These are phyloP conservation scores for Scheffersomyces ergatensis DNA, from an alignment of 805 yeast genomes.

Conservation along the genomic window DNA sequence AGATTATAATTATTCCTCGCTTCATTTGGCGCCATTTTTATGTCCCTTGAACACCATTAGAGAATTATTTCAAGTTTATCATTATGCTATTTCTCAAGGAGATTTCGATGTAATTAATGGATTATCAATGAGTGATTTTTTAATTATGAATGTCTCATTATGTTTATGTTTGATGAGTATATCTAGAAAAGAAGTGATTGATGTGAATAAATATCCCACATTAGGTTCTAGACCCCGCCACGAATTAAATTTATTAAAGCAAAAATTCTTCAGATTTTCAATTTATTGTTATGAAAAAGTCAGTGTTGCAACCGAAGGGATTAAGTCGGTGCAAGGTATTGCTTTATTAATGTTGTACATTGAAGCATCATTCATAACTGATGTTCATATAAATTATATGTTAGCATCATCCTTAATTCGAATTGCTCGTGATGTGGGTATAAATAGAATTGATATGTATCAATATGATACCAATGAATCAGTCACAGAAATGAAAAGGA, in stretches of 20 bases:
- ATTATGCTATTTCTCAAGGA: constrained; percentile 8
- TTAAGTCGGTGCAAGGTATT: constrained; percentile 48
- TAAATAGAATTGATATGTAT: constrained; percentile 20
- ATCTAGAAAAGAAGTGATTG: constrained; percentile 5
- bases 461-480: constrained; percentile 10
- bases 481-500: constrained; percentile 10
- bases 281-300: constrained; percentile 52
- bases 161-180: constrained; percentile 18
- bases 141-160: constrained; percentile 28
- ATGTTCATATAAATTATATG: constrained; percentile 23
- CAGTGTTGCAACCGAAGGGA: constrained; percentile 46
- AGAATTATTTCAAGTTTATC: constrained; percentile 23
- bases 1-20: constrained; percentile 13
- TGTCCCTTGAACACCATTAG: constrained; percentile 10
- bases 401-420: constrained; percentile 24
- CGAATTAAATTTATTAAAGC: constrained; percentile 13
- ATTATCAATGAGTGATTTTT: constrained; percentile 26
- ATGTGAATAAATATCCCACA: constrained; percentile 8
- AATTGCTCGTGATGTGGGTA: constrained; percentile 28
- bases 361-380: constrained; percentile 19
- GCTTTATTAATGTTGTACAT: constrained; percentile 42
- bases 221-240: constrained; percentile 5
- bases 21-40: constrained; percentile 14
- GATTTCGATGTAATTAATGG: constrained; percentile 1
- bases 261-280: constrained; percentile 22